Conservation (phyloP, 805 yeast species). For the Osmozyma mogii region DNA sequence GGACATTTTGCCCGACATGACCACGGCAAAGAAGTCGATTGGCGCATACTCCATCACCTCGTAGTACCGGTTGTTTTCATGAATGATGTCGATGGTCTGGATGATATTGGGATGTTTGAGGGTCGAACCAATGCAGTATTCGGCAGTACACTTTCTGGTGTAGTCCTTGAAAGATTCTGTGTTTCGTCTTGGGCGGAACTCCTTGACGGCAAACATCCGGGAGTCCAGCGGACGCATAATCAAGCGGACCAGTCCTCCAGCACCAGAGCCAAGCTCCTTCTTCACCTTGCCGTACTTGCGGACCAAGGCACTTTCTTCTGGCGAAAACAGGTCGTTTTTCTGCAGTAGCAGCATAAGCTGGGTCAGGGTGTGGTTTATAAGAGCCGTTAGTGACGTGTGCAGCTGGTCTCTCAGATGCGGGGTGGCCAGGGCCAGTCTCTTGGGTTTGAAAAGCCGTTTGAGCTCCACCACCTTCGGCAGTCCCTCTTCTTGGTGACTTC, state of each 20-base stretch:
- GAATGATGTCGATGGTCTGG: conserved; percentile 68
- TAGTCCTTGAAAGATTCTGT: conserved; percentile 69
- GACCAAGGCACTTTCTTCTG: conserved; percentile 19
- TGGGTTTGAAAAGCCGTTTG: conserved; percentile 64
- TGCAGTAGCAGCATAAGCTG: conserved; percentile 17
- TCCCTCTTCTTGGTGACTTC: too few species aligned
- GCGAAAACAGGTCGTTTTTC: conserved; percentile 19
- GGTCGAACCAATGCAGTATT: conserved; percentile 78
- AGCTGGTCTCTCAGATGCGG: conserved; percentile 11
- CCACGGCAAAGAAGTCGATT: conserved; percentile 76
- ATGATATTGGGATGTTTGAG: conserved; percentile 76
- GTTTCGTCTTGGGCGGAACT: conserved; percentile 64
- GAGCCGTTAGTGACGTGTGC: conserved; percentile 11
- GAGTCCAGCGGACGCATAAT: conserved; percentile 62
- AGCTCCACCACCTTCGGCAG: conserved; percentile 72
- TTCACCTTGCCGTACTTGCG: conserved; percentile 68
- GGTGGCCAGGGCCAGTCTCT: conserved; percentile 13
- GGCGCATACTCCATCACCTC: conserved; percentile 96
- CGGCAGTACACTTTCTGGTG: conserved; percentile 84
- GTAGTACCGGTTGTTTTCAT: conserved; percentile 60
- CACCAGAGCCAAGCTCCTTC: conserved; percentile 74
- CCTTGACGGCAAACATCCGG: conserved; percentile 75
- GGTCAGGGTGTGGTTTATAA: conserved; percentile 12
- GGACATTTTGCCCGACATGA: conserved; percentile 78
- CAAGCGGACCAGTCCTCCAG: conserved; percentile 79